phyloP scores from a whole-genome alignment of 2,329 filamentous ascomycete species.

The Penicillium sp. region DNA sequence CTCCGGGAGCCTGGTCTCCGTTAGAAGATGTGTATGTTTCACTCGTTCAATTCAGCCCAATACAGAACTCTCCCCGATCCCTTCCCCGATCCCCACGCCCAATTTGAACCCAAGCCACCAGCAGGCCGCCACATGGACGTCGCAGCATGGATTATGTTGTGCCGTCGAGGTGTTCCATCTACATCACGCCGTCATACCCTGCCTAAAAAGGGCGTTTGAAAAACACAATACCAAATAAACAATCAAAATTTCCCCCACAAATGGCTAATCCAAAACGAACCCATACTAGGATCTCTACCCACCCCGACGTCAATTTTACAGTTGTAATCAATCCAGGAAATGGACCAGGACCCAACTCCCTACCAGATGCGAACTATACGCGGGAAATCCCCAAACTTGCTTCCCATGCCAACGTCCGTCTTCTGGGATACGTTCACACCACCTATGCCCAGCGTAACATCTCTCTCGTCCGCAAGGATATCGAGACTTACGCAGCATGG shows the following conservation, averaged over 20 bases:
- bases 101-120: slow-evolving; percentile 16
- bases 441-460: slow-evolving; percentile 51
- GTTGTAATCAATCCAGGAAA: slow-evolving; percentile 55
- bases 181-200: background rate
- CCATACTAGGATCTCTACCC: slow-evolving; percentile 40
- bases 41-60: slow-evolving; percentile 16
- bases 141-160: slow-evolving; percentile 13
- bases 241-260: background rate
- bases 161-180: slow-evolving; percentile 11
- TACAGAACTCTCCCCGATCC: slow-evolving; percentile 7
- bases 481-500: slow-evolving; percentile 53
- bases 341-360: slow-evolving; percentile 49
- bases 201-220: background rate
- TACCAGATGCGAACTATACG: slow-evolving; percentile 51
- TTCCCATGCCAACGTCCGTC: slow-evolving; percentile 51
- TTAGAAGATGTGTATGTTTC: slow-evolving; percentile 49
- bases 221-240: slow-evolving; percentile 18
- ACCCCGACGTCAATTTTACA: slow-evolving; percentile 53
- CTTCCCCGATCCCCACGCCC: slow-evolving; percentile 3
- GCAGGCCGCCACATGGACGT: slow-evolving; percentile 9
- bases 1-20: slow-evolving; percentile 51
- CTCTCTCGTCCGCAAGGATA: slow-evolving; percentile 47
- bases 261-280: slow-evolving; percentile 5
- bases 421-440: slow-evolving; percentile 56
- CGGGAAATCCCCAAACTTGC: slow-evolving; percentile 47